These are phyloP conservation scores for Lecanosticta acicola DNA, from an alignment of 2,329 filamentous ascomycete species.

Conservation along the genomic window DNA sequence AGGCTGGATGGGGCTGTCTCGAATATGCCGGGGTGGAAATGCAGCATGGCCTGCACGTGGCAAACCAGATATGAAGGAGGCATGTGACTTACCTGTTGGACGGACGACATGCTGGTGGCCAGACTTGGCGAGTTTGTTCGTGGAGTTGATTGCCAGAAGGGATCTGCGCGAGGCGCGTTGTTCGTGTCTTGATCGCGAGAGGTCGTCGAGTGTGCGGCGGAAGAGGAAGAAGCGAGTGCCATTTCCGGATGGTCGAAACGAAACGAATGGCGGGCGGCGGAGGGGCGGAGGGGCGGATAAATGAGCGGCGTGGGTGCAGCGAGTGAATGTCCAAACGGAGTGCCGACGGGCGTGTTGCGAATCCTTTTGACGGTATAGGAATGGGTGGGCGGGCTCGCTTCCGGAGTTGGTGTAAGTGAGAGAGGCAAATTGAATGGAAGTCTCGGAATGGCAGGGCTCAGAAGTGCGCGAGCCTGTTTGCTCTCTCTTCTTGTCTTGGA, in stretches of 20 bases:
- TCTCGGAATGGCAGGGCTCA: neutral
- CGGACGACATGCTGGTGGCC: slow-evolving; percentile 18
- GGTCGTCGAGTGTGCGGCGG: slow-evolving; percentile 1
- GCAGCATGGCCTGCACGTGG: too few species aligned
- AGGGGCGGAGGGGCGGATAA: neutral
- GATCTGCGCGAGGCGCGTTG: slow-evolving; percentile 6
- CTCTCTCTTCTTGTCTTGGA: neutral
- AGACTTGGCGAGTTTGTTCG: slow-evolving; percentile 10
- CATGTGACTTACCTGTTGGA: slow-evolving; percentile 21
- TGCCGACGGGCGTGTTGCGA: too few species aligned
- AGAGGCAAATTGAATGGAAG: neutral
- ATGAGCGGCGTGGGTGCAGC: neutral
- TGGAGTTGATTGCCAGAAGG: slow-evolving; percentile 20
- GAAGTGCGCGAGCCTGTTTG: neutral
- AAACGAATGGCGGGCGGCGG: too few species aligned
- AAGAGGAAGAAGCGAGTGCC: slow-evolving; percentile 1
- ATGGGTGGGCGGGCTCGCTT: neutral
- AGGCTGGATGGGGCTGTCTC: neutral
- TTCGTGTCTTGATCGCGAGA: neutral
- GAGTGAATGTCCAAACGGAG: neutral
- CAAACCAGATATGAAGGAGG: neutral
- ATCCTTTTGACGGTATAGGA: neutral
- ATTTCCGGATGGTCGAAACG: slow-evolving; percentile 1
- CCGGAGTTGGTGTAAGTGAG: neutral
- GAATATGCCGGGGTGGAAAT: too few species aligned